phyloP scores from a whole-genome alignment of 1,139 yeast species.

The Candida smagusa region DNA sequence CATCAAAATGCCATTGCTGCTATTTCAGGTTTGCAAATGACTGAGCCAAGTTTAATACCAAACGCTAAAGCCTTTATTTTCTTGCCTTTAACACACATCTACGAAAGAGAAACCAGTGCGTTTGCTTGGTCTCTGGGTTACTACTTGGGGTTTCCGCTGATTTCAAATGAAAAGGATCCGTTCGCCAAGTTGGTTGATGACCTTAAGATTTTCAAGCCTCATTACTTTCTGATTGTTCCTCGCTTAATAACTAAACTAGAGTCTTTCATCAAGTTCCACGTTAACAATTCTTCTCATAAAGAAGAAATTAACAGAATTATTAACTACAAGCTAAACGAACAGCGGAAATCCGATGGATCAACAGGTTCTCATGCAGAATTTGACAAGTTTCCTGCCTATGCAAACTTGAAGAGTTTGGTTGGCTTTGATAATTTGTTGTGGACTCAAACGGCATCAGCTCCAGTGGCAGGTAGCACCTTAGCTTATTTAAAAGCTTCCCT shows the following conservation, averaged over 20 bases:
- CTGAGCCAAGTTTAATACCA: slow-evolving; percentile 9
- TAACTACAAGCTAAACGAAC: slow-evolving; percentile 10
- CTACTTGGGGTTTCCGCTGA: slow-evolving; percentile 42
- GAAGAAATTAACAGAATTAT: slow-evolving; percentile 10
- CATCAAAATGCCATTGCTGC: slow-evolving; percentile 31
- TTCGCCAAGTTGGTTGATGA: slow-evolving; percentile 23
- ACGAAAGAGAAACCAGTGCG: slow-evolving; percentile 34
- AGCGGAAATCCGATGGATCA: slow-evolving; percentile 11
- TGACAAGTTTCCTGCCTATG: slow-evolving; percentile 12
- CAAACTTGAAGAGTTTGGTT: slow-evolving; percentile 10
- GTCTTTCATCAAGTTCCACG: slow-evolving; percentile 12
- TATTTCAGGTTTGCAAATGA: slow-evolving; percentile 17
- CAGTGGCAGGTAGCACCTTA: slow-evolving; percentile 16
- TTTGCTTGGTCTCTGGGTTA: slow-evolving; percentile 33
- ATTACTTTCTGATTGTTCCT: slow-evolving; percentile 36
- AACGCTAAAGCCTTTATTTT: slow-evolving; percentile 21
- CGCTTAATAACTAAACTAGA: slow-evolving; percentile 38
- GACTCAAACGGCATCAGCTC: slow-evolving; percentile 22
- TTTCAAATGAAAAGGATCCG: slow-evolving; percentile 14
- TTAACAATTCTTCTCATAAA: slow-evolving; percentile 7
- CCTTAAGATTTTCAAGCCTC: slow-evolving; percentile 28
- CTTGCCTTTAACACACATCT: slow-evolving; percentile 42
- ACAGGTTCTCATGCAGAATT: slow-evolving; percentile 9
- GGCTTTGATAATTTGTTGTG: slow-evolving; percentile 18
- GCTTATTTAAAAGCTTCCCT: slow-evolving; percentile 17